Base-by-base conservation (phyloP, 1,284 basidiomycete species). In the Tranzscheliella williamsii region DNA sequence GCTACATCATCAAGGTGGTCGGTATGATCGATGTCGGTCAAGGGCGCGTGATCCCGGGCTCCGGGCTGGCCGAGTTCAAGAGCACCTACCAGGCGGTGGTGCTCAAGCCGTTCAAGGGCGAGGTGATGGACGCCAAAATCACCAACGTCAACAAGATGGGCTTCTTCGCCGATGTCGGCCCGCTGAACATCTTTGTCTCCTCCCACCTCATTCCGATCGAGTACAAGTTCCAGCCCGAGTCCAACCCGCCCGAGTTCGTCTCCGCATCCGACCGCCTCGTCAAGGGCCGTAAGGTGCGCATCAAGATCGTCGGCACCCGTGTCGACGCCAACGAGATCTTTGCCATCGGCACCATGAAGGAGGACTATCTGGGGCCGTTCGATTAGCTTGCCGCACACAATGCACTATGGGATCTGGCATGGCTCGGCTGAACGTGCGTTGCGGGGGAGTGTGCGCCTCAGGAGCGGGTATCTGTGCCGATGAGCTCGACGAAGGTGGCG, bases 121-220 rank as follows among this genome's bases (percentile, higher is more conserved):
- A 98, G 79, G 94, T 97, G 5, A 90, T 98, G 27, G 95, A 98
- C 79, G 94, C 91, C 1, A 87, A 93, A 7, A 94, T 98, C 21
- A 88, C 88, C 66, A 93, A 91, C 64, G 95, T 98, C 31, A 95
- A 89, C 79, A 96, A 97, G 91, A 96, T 96, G 91, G 93, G 93
- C 5, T 95, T 97, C 81, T 96, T 97, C 67, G 91, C 91, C 39
- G 90, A 94, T 64, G 91, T 94, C 41, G 95, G 95, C 30, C 95
- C 94, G 9, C 38, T 77, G 16, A 70, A 67, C 43, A 72, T 77
- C 38, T 77, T 77, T 36, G 71, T 96, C 18, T 94, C 92, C 16
- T 89, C 90, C 63, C 93, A 96, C 81, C 91, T 95, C 64, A 73
- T 86, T 79, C 45, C 67, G 24, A 57, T 67, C 34, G 69, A 96